Evolutionary conservation across 495 filamentous ascomycete genomes (phyloP), one percentile per base, ranked within the genome.

Genomic region (Amniculicola lignicola): DNA sequence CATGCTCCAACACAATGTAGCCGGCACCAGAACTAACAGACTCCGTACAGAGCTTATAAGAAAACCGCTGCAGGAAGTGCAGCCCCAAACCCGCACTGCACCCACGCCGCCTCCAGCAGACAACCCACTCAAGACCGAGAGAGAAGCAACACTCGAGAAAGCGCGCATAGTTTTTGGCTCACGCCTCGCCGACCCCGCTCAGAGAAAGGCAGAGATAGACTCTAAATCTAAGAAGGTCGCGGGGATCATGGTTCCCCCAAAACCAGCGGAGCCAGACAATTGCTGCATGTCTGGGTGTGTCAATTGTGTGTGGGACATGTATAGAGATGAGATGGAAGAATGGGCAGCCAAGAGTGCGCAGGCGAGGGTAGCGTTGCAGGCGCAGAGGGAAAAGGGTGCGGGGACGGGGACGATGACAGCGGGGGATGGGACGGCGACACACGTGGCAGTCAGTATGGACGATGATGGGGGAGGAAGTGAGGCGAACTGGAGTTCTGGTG

Each of bases 231-330:
- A 76, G 37, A 75, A 81, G 14, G 72, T 95, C 58, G 89, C 89
- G 11, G 91, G 91, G 23, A 80, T 95, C 10, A 74, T 80, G 51
- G 86, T 95, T 3, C 91, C 90, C 10, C 90, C 90, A 15, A 77
- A 79, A 12, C 93, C 93, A 6, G 79, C 82, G 46, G 93, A 98
- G 69, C 93, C 93, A 12, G 93, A 96, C 69, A 96, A 97, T 70
- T 98, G 93, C 79, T 98, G 93, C 73, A 98, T 97, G 93, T 89
- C 85, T 63, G 93, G 93, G 23, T 98, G 93, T 68, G 91, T 96
- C 24, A 91, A 97, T 68, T 98, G 93, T 69, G 92, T 95, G 10
- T 98, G 92, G 92, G 92, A 96, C 68, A 75, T 79, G 37, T 95
- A 84, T 71, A 76, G 90, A 3, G 91, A 97, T 56, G 90, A 95